Evolutionary conservation across 148 eudicot species (phyloP).

Genomic region (Rhododendron griersonianum): DNA sequence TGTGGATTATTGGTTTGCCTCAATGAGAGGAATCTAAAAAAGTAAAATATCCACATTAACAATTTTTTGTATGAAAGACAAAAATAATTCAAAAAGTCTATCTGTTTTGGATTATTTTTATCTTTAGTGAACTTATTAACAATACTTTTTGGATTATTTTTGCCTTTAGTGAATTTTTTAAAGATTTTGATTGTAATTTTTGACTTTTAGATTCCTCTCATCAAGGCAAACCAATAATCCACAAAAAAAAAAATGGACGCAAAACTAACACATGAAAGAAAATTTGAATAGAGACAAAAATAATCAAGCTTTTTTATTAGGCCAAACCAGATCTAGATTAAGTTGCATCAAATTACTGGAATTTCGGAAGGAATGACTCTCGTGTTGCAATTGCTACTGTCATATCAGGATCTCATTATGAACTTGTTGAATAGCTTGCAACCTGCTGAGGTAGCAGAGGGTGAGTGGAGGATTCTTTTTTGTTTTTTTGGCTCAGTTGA

Average conservation of each 20-base stretch:
- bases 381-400: not conserved
- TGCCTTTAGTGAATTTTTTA: not conserved
- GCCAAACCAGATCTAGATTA: not conserved
- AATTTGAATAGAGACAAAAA: too few relatives aligned
- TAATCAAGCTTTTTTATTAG: too few relatives aligned
- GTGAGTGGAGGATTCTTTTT: slow-evolving; percentile 37
- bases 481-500: not conserved
- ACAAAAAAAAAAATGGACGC: not conserved
- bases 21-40: not conserved
- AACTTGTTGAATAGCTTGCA: slow-evolving; percentile 74
- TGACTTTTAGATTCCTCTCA: not conserved
- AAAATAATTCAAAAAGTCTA: not conserved
- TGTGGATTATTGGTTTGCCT: too few relatives aligned
- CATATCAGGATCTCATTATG: slow-evolving; percentile 66
- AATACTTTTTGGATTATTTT: not conserved
- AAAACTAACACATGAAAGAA: too few relatives aligned
- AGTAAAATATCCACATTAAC: not conserved
- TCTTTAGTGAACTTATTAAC: too few relatives aligned
- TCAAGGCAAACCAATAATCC: not conserved
- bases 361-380: not conserved
- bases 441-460: slow-evolving; percentile 55
- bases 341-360: not conserved
- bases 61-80: not conserved
- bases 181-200: not conserved
- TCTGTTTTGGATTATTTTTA: too few relatives aligned